Evolutionary conservation across 306 rosid species (phyloP).

Genomic region (Sicyos edulis): DNA sequence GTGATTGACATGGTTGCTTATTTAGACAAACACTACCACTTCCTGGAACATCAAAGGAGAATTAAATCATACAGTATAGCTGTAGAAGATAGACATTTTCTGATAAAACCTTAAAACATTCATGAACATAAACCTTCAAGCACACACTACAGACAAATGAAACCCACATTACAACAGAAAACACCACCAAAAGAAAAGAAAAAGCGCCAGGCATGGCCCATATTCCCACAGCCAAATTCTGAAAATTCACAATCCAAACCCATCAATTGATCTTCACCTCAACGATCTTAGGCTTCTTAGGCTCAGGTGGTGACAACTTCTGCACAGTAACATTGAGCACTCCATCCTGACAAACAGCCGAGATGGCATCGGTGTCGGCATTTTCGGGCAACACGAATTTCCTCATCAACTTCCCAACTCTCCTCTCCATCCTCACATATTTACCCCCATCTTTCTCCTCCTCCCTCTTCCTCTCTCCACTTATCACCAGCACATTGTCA

Average conservation of each 20-base stretch:
- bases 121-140: constrained; percentile 3
- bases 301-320: constrained; percentile 89
- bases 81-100: background rate
- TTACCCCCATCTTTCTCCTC: constrained; percentile 74
- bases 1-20: too few relatives aligned
- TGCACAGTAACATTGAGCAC: constrained; percentile 69
- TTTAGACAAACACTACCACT: too few relatives aligned
- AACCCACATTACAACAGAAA: background rate
- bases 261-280: constrained; percentile 62
- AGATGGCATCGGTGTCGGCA: constrained; percentile 47
- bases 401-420: constrained; percentile 79
- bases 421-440: constrained; percentile 82
- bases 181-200: background rate
- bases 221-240: background rate
- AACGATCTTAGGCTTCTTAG: constrained; percentile 76
- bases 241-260: background rate
- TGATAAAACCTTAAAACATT: background rate
- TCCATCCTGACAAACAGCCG: constrained; percentile 77
- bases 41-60: too few relatives aligned
- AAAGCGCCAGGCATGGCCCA: background rate
- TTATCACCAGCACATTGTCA: constrained; percentile 60
- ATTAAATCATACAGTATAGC: background rate
- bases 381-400: constrained; percentile 82
- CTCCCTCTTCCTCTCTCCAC: constrained; percentile 87
- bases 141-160: background rate